phyloP scores from a whole-genome alignment of 192 early-diverging fungal species.

The Backusella parvicylindrica region DNA sequence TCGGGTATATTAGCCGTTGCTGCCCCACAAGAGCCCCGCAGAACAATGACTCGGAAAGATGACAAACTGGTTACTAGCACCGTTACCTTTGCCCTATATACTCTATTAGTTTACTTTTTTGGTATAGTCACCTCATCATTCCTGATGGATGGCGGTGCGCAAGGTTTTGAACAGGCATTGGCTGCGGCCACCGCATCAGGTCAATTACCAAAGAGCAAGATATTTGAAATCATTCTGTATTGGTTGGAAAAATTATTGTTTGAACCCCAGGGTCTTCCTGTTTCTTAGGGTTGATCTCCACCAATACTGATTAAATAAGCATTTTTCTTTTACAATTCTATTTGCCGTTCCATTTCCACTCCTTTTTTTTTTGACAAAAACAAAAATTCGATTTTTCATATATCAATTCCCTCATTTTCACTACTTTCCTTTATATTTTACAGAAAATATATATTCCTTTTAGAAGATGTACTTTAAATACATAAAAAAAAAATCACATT shows the following conservation, averaged over 20 bases:
- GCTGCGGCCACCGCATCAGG: conserved; percentile 6
- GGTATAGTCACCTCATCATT: conserved; percentile 44
- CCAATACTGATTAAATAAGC: not conserved
- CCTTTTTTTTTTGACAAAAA: not conserved
- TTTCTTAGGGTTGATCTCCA: not conserved
- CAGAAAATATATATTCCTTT: not conserved
- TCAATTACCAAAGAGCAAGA: conserved; percentile 18
- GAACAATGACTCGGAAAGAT: conserved; percentile 20
- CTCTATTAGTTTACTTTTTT: conserved; percentile 40
- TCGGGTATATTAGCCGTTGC: not conserved
- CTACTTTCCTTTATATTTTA: not conserved
- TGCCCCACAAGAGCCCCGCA: not conserved
- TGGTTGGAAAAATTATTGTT: conserved; percentile 33
- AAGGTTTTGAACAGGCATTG: conserved; percentile 24
- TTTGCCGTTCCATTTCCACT: too few relatives aligned
- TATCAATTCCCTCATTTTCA: not conserved
- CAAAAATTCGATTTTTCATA: not conserved
- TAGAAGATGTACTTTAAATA: not conserved
- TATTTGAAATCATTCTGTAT: conserved; percentile 32
- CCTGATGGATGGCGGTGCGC: conserved; percentile 33
- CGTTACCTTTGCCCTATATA: conserved; percentile 42
- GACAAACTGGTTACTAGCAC: conserved; percentile 38
- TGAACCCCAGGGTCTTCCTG: conserved; percentile 20
- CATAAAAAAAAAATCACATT: too few relatives aligned
- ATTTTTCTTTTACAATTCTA: too few relatives aligned